These are phyloP conservation scores for Plectosphaerella sp. DNA, from an alignment of 2,329 filamentous ascomycete species.

Conservation along the genomic window DNA sequence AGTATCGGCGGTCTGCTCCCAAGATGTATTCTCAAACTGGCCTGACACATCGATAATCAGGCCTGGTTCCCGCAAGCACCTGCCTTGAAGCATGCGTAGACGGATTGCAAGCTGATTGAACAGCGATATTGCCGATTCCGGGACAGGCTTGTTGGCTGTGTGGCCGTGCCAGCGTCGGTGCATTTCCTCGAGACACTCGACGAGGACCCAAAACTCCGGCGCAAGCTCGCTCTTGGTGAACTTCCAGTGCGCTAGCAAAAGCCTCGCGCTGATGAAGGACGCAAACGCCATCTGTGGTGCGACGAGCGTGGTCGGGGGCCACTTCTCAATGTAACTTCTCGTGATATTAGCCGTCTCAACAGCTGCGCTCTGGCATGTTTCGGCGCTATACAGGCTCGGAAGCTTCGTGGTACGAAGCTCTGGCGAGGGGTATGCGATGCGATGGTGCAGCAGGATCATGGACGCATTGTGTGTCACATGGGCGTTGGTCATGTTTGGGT, in stretches of 20 bases:
- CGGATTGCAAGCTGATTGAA: constrained; percentile 15
- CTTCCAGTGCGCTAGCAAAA: constrained; percentile 30
- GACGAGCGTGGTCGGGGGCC: constrained; percentile 16
- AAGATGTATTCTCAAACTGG: constrained; percentile 5
- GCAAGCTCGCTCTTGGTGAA: constrained; percentile 15
- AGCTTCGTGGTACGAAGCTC: constrained; percentile 22
- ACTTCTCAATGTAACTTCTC: constrained; percentile 35
- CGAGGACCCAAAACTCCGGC: constrained; percentile 21
- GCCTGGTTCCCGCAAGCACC: constrained; percentile 6
- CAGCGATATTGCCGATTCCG: constrained; percentile 5
- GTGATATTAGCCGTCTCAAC: constrained; percentile 39
- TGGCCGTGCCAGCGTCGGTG: constrained; percentile 19
- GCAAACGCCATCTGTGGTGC: constrained; percentile 38
- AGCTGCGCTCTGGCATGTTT: constrained; percentile 40
- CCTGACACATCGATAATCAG: constrained; percentile 13
- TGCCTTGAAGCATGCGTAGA: constrained; percentile 8
- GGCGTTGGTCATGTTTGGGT: constrained; percentile 42
- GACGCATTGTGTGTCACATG: constrained; percentile 44
- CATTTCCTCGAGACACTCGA: constrained; percentile 23
- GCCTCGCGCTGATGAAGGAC: constrained; percentile 35
- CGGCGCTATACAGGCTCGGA: constrained; percentile 38
- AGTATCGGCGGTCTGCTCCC: neutral
- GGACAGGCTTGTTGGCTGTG: constrained; percentile 2
- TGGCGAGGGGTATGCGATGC: constrained; percentile 35
- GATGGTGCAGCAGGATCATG: constrained; percentile 42